Percentiles rank a stretch among this genome's conserved stretches.
These are phyloP conservation scores for Penicillium chermesinum DNA, from an alignment of 495 filamentous ascomycete species.

Conservation along the genomic window DNA sequence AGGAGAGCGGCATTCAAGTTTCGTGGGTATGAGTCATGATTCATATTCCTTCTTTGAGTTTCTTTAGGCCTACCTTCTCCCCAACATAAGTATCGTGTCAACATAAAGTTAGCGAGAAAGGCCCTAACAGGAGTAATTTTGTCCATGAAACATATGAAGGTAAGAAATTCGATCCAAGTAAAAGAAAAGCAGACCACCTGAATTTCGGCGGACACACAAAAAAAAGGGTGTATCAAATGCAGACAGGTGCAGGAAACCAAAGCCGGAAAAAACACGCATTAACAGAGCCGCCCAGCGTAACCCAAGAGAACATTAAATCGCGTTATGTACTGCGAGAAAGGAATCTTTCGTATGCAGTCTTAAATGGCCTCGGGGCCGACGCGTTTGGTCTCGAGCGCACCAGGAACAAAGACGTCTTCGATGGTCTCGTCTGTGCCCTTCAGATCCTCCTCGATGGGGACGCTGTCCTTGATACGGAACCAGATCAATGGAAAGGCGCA, in stretches of 20 bases:
- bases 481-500: constrained; percentile 68
- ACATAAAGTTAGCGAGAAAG: no score
- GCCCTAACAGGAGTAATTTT: no score
- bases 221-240: background rate
- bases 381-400: constrained; percentile 8
- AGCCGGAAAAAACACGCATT: background rate
- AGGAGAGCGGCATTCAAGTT: no score
- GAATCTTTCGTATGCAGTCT: no score
- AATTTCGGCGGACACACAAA: no score
- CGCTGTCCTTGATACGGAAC: constrained; percentile 63
- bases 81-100: no score
- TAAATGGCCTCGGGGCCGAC: background rate
- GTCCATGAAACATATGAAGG: no score
- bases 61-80: no score
- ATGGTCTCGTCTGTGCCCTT: constrained; percentile 70
- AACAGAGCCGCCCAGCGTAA: background rate
- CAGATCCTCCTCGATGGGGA: constrained; percentile 68
- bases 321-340: background rate
- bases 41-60: no score
- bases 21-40: background rate
- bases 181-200: background rate
- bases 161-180: no score
- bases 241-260: background rate
- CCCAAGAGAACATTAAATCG: background rate
- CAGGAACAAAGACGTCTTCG: constrained; percentile 51